These are phyloP conservation scores for Trichaptum fuscoviolaceum DNA, from an alignment of 768 basidiomycete genomes.

Conservation along the genomic window DNA sequence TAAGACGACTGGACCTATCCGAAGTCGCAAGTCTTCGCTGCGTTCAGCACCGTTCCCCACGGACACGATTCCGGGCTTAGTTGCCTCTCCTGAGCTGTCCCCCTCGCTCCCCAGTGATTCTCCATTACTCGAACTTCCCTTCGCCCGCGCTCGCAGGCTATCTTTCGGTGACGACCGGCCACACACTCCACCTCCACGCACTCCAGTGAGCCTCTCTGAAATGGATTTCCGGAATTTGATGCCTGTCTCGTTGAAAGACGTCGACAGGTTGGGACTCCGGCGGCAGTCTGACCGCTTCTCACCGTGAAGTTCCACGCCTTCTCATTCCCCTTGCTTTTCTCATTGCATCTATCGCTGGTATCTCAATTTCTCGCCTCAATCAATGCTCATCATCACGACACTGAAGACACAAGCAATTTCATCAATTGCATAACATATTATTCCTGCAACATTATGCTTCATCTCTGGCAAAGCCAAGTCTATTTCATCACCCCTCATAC, in stretches of 20 bases:
- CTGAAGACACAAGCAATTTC: neutral
- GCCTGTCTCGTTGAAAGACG: slow-evolving; percentile 35
- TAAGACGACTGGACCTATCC: slow-evolving; percentile 47
- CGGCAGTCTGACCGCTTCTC: neutral
- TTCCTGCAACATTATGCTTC: neutral
- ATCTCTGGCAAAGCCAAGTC: neutral
- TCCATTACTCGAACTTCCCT: slow-evolving; percentile 5
- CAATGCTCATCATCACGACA: neutral
- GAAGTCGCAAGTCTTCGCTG: slow-evolving; percentile 49
- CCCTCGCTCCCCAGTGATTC: slow-evolving; percentile 22
- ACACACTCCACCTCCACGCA: slow-evolving; percentile 27
- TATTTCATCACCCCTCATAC: neutral
- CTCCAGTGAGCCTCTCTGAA: slow-evolving; percentile 41
- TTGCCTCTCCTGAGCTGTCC: slow-evolving; percentile 17
- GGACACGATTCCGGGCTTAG: slow-evolving; percentile 16
- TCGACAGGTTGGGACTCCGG: neutral
- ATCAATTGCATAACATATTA: neutral
- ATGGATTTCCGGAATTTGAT: slow-evolving; percentile 56
- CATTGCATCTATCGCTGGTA: neutral
- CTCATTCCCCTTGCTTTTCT: neutral
- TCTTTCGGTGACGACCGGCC: slow-evolving; percentile 21
- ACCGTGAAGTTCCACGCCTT: neutral
- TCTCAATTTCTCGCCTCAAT: neutral
- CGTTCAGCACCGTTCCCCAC: slow-evolving; percentile 43
- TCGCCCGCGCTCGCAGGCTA: slow-evolving; percentile 10